Conservation (phyloP, 2,329 filamentous ascomycete genomes). For the Simplicillium sp. region DNA sequence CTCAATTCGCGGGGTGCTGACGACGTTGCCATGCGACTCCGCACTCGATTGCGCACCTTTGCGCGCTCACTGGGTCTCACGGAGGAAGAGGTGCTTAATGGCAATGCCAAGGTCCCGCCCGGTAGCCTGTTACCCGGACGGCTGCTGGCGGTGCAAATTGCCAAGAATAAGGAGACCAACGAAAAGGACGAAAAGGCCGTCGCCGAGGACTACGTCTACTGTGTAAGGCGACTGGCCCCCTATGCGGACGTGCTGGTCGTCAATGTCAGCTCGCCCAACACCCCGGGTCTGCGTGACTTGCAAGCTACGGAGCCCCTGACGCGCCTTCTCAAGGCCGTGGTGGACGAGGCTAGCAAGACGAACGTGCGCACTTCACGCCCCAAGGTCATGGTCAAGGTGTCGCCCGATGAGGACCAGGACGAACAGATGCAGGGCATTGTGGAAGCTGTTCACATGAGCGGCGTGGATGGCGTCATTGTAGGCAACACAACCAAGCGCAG, state of each 20-base stretch:
- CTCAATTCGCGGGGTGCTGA: slow-evolving; percentile 89
- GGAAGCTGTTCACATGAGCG: slow-evolving; percentile 70
- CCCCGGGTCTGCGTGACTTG: slow-evolving; percentile 77
- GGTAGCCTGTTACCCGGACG: slow-evolving; percentile 71
- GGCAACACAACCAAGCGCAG: slow-evolving; percentile 92
- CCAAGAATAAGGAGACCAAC: slow-evolving; percentile 91
- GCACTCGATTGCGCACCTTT: slow-evolving; percentile 68
- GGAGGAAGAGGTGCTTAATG: slow-evolving; percentile 67
- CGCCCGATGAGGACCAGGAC: slow-evolving; percentile 84
- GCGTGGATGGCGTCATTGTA: slow-evolving; percentile 91
- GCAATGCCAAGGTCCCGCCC: slow-evolving; percentile 66
- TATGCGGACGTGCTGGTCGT: slow-evolving; percentile 97
- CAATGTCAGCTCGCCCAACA: slow-evolving; percentile 96
- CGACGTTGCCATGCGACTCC: slow-evolving; percentile 68
- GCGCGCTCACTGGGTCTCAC: slow-evolving; percentile 62
- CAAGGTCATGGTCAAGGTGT: slow-evolving; percentile 93
- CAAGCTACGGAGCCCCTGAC: slow-evolving; percentile 81
- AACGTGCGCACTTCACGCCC: slow-evolving; percentile 54
- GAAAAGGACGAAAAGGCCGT: slow-evolving; percentile 79
- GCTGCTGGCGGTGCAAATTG: slow-evolving; percentile 81
- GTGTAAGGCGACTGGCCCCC: slow-evolving; percentile 69
- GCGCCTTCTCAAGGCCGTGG: slow-evolving; percentile 70
- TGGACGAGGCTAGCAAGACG: slow-evolving; percentile 61
- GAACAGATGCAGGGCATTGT: slow-evolving; percentile 82
- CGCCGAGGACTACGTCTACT: slow-evolving; percentile 75